These are phyloP conservation scores for Rhodotorula sp. DNA, from an alignment of 1,284 basidiomycete species.

Conservation along the genomic window DNA sequence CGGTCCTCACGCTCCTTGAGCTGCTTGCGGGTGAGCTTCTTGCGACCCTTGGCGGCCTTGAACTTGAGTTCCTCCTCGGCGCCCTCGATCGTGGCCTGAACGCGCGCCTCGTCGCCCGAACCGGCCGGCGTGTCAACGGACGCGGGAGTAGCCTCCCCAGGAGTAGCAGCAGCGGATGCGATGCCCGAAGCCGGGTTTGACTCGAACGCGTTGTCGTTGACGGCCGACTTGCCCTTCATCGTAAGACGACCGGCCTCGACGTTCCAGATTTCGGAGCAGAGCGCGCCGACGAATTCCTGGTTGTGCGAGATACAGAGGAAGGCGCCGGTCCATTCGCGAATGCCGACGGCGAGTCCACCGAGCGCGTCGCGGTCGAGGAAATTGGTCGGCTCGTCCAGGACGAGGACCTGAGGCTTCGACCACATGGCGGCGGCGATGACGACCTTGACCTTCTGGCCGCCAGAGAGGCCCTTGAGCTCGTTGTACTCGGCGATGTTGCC, in stretches of 20 bases:
- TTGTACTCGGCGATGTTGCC: conserved; percentile 97
- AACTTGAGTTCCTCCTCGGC: conserved; percentile 34
- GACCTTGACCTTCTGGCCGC: conserved; percentile 87
- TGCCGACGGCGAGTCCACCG: conserved; percentile 91
- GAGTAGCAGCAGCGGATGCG: conserved; percentile 59
- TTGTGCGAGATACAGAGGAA: conserved; percentile 98
- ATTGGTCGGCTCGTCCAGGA: conserved; percentile 70
- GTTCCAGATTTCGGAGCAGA: conserved; percentile 71
- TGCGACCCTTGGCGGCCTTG: conserved; percentile 70
- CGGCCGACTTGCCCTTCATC: conserved; percentile 79
- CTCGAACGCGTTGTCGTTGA: conserved; percentile 71
- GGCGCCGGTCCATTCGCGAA: conserved; percentile 93
- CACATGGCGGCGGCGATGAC: conserved; percentile 92
- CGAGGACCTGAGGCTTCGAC: conserved; percentile 81
- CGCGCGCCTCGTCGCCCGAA: conserved; percentile 51
- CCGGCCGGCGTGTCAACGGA: conserved; percentile 51
- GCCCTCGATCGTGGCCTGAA: conserved; percentile 35
- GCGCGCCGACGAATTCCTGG: conserved; percentile 74
- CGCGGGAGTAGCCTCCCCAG: conserved; percentile 51
- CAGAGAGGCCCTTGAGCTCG: conserved; percentile 68
- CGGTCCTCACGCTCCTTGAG: conserved; percentile 60
- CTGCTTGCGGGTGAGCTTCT: conserved; percentile 87
- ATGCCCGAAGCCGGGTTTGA: conserved; percentile 55
- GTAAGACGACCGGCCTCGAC: conserved; percentile 70
- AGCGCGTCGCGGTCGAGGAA: conserved; percentile 76